Evolutionary conservation across 805 yeast species (phyloP), one percentile per base, ranked within the genome.

Genomic region (Clavispora phyllophila): DNA sequence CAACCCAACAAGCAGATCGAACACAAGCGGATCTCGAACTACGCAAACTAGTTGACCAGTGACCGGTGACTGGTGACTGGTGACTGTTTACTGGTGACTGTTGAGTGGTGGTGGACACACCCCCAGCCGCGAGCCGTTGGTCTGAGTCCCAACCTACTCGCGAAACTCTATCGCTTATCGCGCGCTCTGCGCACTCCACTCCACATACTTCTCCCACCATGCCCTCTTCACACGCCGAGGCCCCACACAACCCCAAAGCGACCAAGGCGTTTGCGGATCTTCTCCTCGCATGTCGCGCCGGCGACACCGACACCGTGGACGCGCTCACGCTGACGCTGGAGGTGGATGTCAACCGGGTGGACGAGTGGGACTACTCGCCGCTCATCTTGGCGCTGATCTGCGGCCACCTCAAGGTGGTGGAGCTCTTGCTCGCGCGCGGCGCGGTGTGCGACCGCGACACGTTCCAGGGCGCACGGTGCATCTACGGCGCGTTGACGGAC

Each of bases 401-500:
- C 64, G 95, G 95, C 0, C 91, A 85, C 58, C 72, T 71, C 46
- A 66, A 65, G 1, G 71, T 86, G 4, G 93, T 86, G n/a, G 68
- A 65, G 41, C 58, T 81, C 38, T 62, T 86, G 18, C 64, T 86
- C 9, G 70, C 75, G 36, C 48, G 69, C 33, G 95, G 95, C 7
- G 88, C 93, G 0, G 70, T 79, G 7, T 84, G 91, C 58, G 90
- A 84, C 58, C 71, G 87, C 54, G 91, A 85, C 56, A 81, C 89
- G n/a, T 80, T 80, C 54, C 86, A 84, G 58, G 93, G 95, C 2
- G 87, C 83, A 10, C 70, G 72, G 35, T 84, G 91, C 50, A 70
- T 85, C 2, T 84, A 86, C 54, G 93, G 90, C 2, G 93, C 95
- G 0, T 61, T 86, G 43, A 86, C 75, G 14, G 88, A 84, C 55